These are phyloP conservation scores for Pseudopyricularia javanii DNA, from an alignment of 2,329 filamentous ascomycete genomes.

Conservation along the genomic window DNA sequence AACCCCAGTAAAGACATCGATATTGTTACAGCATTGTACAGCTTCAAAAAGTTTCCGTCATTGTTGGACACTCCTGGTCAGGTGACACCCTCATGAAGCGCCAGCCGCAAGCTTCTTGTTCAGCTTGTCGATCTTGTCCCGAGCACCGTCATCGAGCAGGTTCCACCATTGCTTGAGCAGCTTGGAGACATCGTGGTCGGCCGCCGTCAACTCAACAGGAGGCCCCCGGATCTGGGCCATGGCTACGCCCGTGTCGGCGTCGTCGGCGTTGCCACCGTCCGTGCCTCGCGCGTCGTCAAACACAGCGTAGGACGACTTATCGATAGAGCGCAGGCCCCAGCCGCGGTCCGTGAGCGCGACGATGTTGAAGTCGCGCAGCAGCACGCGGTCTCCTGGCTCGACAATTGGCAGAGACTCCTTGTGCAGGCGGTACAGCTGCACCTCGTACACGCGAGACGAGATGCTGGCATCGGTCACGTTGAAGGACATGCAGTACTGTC, in stretches of 20 bases:
- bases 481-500: conserved; percentile 48
- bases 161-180: conserved; percentile 36
- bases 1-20: too few species aligned
- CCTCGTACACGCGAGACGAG: conserved; percentile 35
- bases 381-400: conserved; percentile 41
- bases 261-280: not conserved
- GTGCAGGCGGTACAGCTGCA: conserved; percentile 46
- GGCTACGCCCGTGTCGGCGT: not conserved
- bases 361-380: conserved; percentile 44
- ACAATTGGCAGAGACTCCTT: conserved; percentile 43
- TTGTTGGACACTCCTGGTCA: not conserved
- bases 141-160: conserved; percentile 31
- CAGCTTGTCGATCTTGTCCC: conserved; percentile 35
- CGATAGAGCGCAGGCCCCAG: conserved; percentile 42
- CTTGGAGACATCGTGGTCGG: conserved; percentile 35
- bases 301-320: conserved; percentile 48
- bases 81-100: not conserved
- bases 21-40: not conserved
- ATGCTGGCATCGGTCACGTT: conserved; percentile 43
- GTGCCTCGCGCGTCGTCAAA: conserved; percentile 27
- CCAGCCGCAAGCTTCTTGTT: conserved; percentile 20
- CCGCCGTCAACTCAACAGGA: conserved; percentile 41
- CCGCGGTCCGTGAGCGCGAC: conserved; percentile 39
- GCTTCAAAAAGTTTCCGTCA: not conserved
- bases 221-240: conserved; percentile 45